A percentile compares a stretch with the other conserved stretches of the same genome.
phyloP scores from a whole-genome alignment of 2,329 filamentous ascomycete species.

The Hyphodiscus sp. region DNA sequence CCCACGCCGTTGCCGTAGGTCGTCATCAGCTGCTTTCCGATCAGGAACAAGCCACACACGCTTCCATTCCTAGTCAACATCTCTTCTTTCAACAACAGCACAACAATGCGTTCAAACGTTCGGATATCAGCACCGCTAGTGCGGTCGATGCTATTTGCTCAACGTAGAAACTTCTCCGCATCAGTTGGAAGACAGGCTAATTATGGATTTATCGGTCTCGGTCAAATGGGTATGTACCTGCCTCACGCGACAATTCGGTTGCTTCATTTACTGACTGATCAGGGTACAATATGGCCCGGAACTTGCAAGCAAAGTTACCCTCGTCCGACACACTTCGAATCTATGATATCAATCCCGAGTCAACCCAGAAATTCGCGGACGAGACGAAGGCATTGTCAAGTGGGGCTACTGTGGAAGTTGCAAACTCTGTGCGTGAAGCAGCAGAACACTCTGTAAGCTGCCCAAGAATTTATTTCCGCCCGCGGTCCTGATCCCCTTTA shows the following conservation, averaged over 20 bases:
- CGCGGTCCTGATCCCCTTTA: slow-evolving; percentile 14
- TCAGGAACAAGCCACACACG: background rate
- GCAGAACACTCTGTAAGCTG: slow-evolving; percentile 60
- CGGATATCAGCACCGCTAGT: slow-evolving; percentile 18
- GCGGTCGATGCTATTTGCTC: slow-evolving; percentile 17
- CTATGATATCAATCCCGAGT: slow-evolving; percentile 57
- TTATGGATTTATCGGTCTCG: slow-evolving; percentile 54
- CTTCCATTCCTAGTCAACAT: background rate
- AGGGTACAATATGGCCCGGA: slow-evolving; percentile 70
- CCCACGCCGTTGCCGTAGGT: background rate
- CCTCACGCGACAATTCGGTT: slow-evolving; percentile 7
- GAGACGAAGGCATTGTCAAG: slow-evolving; percentile 32
- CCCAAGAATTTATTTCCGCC: slow-evolving; percentile 6
- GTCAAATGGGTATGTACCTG: slow-evolving; percentile 48
- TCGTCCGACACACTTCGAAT: slow-evolving; percentile 55
- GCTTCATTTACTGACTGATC: slow-evolving; percentile 15
- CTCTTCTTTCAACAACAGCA: background rate
- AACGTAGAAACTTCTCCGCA: slow-evolving; percentile 38
- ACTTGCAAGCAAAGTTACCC: slow-evolving; percentile 60
- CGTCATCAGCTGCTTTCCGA: background rate
- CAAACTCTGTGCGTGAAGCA: slow-evolving; percentile 51
- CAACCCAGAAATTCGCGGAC: slow-evolving; percentile 48
- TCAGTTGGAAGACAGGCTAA: slow-evolving; percentile 39
- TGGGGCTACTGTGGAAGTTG: slow-evolving; percentile 47
- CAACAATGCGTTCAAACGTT: slow-evolving; percentile 23